phyloP scores from a whole-genome alignment of 2,329 filamentous ascomycete genomes.

The Neonectria neomacrospora region DNA sequence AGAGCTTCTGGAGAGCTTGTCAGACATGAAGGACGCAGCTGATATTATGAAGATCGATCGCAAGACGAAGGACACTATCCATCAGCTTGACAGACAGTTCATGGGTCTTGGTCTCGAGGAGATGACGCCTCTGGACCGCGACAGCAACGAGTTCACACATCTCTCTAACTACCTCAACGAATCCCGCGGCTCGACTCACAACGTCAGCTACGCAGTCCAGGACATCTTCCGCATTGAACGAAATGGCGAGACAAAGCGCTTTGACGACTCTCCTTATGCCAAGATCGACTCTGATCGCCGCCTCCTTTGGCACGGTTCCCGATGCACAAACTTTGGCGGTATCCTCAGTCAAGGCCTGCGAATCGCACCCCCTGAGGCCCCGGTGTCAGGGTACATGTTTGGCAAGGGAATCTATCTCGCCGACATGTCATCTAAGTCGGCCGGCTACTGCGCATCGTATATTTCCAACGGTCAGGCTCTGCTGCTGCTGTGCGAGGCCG shows the following conservation, averaged over 20 bases:
- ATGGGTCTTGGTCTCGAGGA: slow-evolving; percentile 77
- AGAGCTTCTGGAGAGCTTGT: slow-evolving; percentile 81
- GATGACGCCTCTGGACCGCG: slow-evolving; percentile 74
- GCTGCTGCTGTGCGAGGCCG: slow-evolving; percentile 83
- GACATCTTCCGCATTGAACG: slow-evolving; percentile 88
- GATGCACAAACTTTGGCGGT: slow-evolving; percentile 85
- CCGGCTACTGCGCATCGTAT: slow-evolving; percentile 75
- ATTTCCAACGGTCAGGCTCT: slow-evolving; percentile 77
- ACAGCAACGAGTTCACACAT: slow-evolving; percentile 70
- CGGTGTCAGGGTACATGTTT: slow-evolving; percentile 86
- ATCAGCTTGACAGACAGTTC: slow-evolving; percentile 79
- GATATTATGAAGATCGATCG: slow-evolving; percentile 77
- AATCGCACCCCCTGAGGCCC: slow-evolving; percentile 89
- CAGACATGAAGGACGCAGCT: slow-evolving; percentile 85
- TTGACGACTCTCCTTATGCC: slow-evolving; percentile 66
- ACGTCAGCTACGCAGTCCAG: slow-evolving; percentile 68
- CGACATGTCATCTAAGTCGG: slow-evolving; percentile 85
- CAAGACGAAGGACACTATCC: slow-evolving; percentile 61
- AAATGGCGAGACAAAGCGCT: slow-evolving; percentile 75
- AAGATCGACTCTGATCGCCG: slow-evolving; percentile 72
- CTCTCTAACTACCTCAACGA: slow-evolving; percentile 74
- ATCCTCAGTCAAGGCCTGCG: slow-evolving; percentile 88
- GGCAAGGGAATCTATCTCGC: slow-evolving; percentile 91
- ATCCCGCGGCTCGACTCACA: slow-evolving; percentile 75
- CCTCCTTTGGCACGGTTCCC: slow-evolving; percentile 88